Evolutionary conservation across 768 basidiomycete species (phyloP).

Genomic region (Leucosporidium scottii): DNA sequence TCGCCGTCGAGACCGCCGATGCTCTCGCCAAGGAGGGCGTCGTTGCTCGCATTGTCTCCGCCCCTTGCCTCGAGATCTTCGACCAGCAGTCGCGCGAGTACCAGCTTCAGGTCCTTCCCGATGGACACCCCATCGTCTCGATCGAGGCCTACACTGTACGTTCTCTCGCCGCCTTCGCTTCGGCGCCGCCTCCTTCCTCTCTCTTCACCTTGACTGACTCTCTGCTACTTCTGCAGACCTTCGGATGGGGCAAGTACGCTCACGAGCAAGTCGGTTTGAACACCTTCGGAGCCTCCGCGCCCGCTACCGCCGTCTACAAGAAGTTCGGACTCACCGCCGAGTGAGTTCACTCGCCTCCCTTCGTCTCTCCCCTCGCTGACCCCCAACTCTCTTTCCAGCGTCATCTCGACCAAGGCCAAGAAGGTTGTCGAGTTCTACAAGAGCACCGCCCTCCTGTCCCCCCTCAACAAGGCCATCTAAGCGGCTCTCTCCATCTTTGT

Average conservation of each 20-base stretch:
- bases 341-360: background rate
- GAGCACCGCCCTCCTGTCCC: conserved; percentile 64
- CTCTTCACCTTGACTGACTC: background rate
- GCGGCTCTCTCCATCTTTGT: background rate
- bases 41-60: conserved; percentile 72
- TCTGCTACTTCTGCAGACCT: conserved; percentile 46
- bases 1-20: conserved; percentile 77
- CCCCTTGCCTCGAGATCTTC: conserved; percentile 82
- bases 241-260: conserved; percentile 82
- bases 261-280: conserved; percentile 59
- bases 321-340: conserved; percentile 71
- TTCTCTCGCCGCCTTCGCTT: background rate
- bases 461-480: conserved; percentile 62
- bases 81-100: conserved; percentile 75
- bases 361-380: background rate
- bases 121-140: conserved; percentile 80
- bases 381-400: conserved; percentile 40
- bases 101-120: conserved; percentile 72
- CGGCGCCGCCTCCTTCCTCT: conserved; percentile 37
- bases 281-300: conserved; percentile 81
- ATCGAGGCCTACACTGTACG: conserved; percentile 67
- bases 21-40: conserved; percentile 69
- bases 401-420: conserved; percentile 72
- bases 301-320: conserved; percentile 83
- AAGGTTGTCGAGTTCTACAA: conserved; percentile 84